Evolutionary conservation across 177 flowering plant species (phyloP), one percentile per base, ranked within the genome.

Genomic region (Telopea speciosissima): DNA sequence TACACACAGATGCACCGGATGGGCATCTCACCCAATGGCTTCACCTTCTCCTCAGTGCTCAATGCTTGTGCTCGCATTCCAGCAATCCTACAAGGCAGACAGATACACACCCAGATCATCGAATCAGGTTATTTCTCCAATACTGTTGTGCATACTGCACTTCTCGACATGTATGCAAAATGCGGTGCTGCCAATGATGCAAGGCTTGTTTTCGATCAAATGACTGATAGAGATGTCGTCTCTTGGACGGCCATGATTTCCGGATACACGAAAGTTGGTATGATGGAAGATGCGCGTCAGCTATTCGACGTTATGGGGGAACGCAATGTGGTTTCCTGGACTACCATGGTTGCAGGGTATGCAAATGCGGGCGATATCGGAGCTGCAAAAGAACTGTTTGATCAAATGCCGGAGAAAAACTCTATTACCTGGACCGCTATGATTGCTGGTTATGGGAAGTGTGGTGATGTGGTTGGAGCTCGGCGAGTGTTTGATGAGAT

Each of bases 241-340:
- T 70, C 82, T 63, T 80, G 80, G 82, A 80, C 82, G n/a, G 82
- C 80, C 19, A 80, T 80, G 82, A 42, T 80, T 33, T 56, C 79
- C 0, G 82, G 82, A 21, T 80, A 74, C 36, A 70, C 82, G 0
- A 80, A 77, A 63, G 60, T 64, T 12, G 82, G 78, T 31, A 26
- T 62, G 74, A 77, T 80, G 82, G 68, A n/a, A 9, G 69, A 72
- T 28, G 80, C 82, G 1, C 49, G 76, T 3, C 22, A 26, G 14
- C 24, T 80, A 65, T 80, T 80, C 25, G 80, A 77, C 68, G 76
- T 40, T 3, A 80, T 80, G 82, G 70, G 60, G 24, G 78, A 80
- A 21, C 68, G 78, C 8, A 79, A 79, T 74, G 82, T 79, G 24
- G 78, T 79, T 44, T 79, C 82, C 16, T 79, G 82, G 82, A 79